Evolutionary conservation across 495 filamentous ascomycete species (phyloP), one percentile per base, ranked within the genome.

Genomic region (Xylaria bambusicola): DNA sequence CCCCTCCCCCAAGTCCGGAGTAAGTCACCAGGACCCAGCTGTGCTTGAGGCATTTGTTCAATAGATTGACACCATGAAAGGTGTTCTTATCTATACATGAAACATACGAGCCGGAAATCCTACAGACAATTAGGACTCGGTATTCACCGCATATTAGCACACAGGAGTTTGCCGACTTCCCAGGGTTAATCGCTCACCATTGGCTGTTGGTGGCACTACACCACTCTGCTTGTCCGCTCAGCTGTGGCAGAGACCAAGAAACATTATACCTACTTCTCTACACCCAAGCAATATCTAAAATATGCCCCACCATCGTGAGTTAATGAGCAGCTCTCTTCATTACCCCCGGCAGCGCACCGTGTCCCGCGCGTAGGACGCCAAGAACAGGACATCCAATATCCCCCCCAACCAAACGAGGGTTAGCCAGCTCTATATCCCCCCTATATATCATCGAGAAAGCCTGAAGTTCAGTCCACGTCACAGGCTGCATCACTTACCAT

Each of bases 401-500:
- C 29, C 29, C 29, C 29, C 29, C 29, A 5, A 31, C 21, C 38
- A 38, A 56, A 35, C 18, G n/a, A 18, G 42, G 38, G 21, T n/a
- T 17, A 36, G 38, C 17, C n/a, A 26, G 41, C 29, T 45, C 53
- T n/a, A 46, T 29, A 2, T 20, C 17, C 20, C 7, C 31, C 5
- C 4, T 13, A 31, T 6, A 31, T 18, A 44, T 23, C 41, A 23
- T 33, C 26, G n/a, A 23, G 36, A 21, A 24, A 54, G 29, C 3
- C n/a, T 36, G 23, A 48, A 20, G 46, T 26, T 13, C 10, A 6
- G 21, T 48, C 31, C 5, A 3, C 6, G 21, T 50, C 9, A 4
- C 8, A 44, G 18, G 50, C 29, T 26, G 10, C 50, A 50, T 58
- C 52, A 49, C 68, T 71, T 68, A 71, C 66, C 58, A 71, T 71